Evolutionary conservation across 192 early-diverging fungal species (phyloP), one percentile per base, ranked within the genome.

Genomic region (Backusella macrospora): DNA sequence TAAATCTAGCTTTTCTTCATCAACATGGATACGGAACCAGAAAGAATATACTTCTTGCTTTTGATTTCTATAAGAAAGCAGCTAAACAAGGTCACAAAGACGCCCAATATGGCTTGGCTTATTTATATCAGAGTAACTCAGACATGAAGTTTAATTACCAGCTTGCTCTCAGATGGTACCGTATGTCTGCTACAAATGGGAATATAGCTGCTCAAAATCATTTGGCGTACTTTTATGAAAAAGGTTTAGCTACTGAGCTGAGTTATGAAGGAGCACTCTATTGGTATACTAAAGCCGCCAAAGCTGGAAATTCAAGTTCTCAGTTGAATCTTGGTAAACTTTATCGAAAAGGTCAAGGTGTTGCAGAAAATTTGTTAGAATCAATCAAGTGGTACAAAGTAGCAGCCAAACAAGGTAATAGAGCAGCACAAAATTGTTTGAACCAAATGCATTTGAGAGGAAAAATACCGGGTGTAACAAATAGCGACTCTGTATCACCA

Each of bases 321-420:
- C 48, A 52, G 18, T 21, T 52, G n/a, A 52, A n/a, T 18, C 48
- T 52, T 52, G 48, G 48, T 9, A 52, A 2, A 52, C 6, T 52
- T 0, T 10, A 52, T 23, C 48, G 48, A 18, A 52, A 52, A 52
- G 48, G 48, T 0, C 8, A 52, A 0, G 6, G n/a, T 2, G 7
- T 2, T 9, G 16, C n/a, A 0, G 0, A 7, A 0, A 0, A 52
- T 9, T n/a, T 23, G 0, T 52, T n/a, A 3, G 1, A 52, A 3
- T n/a, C 48, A n/a, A 52, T n/a, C 48, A 52, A 52, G 8, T 52
- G 48, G 18, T 52, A 52, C 2, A 6, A 7, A 3, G 3, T 23
- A 3, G 48, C 48, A 0, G 8, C 48, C 4, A 52, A 2, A 8
- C 48, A 52, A 52, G 48, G 48, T 21, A 23, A 3, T 10, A 18